These are phyloP conservation scores for Ophiostoma triangulosporum DNA, from an alignment of 2,329 filamentous ascomycete genomes.

Conservation along the genomic window DNA sequence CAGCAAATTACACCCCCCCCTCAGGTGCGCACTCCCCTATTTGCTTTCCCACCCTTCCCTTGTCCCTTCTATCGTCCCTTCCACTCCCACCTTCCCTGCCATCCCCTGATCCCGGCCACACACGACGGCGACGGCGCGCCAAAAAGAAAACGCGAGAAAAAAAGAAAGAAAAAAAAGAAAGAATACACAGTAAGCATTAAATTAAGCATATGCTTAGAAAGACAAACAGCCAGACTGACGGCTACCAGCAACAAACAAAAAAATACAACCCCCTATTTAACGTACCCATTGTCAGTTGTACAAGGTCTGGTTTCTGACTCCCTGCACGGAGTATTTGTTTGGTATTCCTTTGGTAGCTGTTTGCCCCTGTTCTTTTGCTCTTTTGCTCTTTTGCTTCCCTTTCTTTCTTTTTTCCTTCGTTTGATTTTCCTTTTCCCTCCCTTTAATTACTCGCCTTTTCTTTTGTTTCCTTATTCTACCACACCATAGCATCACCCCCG, in stretches of 20 bases:
- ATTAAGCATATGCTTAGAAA: no score
- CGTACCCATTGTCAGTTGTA: no score
- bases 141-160: not conserved
- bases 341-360: not conserved
- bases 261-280: not conserved
- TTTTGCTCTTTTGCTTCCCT: not conserved
- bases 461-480: not conserved
- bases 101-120: not conserved
- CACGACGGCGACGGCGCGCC: not conserved
- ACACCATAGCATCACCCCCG: conserved; percentile 8
- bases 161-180: not conserved
- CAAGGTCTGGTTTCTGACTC: no score
- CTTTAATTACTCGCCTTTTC: not conserved
- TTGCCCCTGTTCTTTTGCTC: not conserved
- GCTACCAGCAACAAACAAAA: not conserved
- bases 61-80: not conserved
- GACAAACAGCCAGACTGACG: no score
- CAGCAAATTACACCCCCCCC: not conserved
- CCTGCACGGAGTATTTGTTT: no score
- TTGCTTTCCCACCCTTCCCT: not conserved
- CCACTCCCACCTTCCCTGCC: not conserved
- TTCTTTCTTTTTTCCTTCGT: not conserved
- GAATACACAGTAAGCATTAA: not conserved
- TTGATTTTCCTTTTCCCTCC: not conserved
- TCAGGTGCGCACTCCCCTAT: not conserved